Evolutionary conservation across 495 filamentous ascomycete genomes (phyloP), one percentile per base, ranked within the genome.

Genomic region (Cenococcum geophilum): DNA sequence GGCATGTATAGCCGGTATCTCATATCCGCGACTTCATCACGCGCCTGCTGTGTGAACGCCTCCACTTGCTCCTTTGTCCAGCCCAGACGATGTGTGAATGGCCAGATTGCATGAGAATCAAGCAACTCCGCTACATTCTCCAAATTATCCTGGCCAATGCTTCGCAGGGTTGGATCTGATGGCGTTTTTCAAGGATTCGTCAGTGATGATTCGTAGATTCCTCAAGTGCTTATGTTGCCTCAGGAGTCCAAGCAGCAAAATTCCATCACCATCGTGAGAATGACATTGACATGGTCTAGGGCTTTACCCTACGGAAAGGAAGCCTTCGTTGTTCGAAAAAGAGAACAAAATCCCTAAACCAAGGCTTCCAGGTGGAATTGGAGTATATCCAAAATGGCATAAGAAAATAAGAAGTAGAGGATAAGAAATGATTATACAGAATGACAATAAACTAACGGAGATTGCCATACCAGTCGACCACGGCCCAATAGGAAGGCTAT

Each of bases 1-100:
- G 67, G 69, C 25, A 73, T 68, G 58, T 73, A 73, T 12, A 71
- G 57, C 47, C 65, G 68, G 34, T 68, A 48, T n/a, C 45, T 60
- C 22, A 45, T n/a, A 22, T 70, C 61, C n/a, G 57, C 53, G 18
- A 63, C 50, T 49, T 73, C 71, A 4, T 22, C 43, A 23, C 59
- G 62, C 14, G 69, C 70, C n/a, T 48, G 56, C 12, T 66, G 32
- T n/a, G 60, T 64, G 45, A 73, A 57, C 6, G 53, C 40, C 16
- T 57, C 34, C 6, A 70, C 67, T 58, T 70, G 57, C 14, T 64
- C 67, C 32, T 35, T 43, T 6, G 67, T 65, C 64, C 62, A 68
- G 4, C 68, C 65, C 10, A 65, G 53, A 34, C 43, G 43, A 18
- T 55, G 58, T 5, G 69, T 73, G 23, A 73, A 68, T 12, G 67